A percentile compares a stretch with the other conserved stretches of the same genome.
Evolutionary conservation across 2,329 filamentous ascomycete species (phyloP).

Genomic region (Metarhizium humberi): DNA sequence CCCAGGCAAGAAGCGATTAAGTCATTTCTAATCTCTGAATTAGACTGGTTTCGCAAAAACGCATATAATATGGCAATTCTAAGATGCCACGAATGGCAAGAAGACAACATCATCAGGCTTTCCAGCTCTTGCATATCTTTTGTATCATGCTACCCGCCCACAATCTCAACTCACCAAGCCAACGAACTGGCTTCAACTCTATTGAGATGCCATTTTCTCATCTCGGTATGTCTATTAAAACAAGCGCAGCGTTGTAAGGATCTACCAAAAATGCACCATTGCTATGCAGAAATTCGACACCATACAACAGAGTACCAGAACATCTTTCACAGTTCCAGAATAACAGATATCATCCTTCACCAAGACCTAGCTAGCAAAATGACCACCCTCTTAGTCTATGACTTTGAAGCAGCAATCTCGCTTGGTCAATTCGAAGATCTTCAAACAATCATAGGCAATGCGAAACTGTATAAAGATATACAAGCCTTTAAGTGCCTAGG

Average conservation of each 20-base stretch:
- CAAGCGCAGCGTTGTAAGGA: slow-evolving; percentile 8
- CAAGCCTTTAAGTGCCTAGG: slow-evolving; percentile 53
- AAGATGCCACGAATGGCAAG: slow-evolving; percentile 44
- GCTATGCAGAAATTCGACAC: slow-evolving; percentile 52
- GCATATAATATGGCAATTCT: slow-evolving; percentile 69
- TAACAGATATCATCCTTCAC: slow-evolving; percentile 31
- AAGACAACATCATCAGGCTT: slow-evolving; percentile 46
- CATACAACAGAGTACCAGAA: slow-evolving; percentile 35
- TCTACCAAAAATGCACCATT: slow-evolving; percentile 41
- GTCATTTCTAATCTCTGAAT: slow-evolving; percentile 52
- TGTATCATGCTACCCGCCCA: slow-evolving; percentile 39
- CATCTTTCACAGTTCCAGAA: not conserved
- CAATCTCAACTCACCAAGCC: slow-evolving; percentile 25
- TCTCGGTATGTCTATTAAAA: slow-evolving; percentile 28
- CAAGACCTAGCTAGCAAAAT: slow-evolving; percentile 53
- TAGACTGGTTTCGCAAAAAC: slow-evolving; percentile 79
- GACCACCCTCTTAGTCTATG: slow-evolving; percentile 60
- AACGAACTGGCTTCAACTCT: slow-evolving; percentile 47
- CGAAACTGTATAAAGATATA: slow-evolving; percentile 32
- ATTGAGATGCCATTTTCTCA: slow-evolving; percentile 64
- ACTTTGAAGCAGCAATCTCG: slow-evolving; percentile 65
- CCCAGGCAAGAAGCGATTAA: slow-evolving; percentile 31
- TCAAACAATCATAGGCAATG: slow-evolving; percentile 46
- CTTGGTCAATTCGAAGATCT: slow-evolving; percentile 62
- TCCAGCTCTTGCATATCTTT: slow-evolving; percentile 43